Percentiles rank a stretch among this genome's conserved stretches.
Conservation (phyloP, 495 filamentous ascomycete genomes). For the Neohortaea acidophila region DNA sequence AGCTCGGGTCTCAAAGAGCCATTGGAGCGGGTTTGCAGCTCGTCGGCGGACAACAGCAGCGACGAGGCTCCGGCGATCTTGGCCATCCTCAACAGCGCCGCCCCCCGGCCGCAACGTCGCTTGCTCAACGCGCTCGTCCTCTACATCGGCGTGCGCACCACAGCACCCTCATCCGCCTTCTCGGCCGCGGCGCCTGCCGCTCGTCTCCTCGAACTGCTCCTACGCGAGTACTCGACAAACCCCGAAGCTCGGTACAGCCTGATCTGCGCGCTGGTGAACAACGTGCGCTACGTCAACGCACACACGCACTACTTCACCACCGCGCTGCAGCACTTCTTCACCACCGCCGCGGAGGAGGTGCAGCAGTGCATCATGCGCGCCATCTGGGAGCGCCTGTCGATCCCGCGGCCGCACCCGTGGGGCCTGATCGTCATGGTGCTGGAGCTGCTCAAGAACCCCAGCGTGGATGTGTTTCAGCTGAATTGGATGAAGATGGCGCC, state of each 20-base stretch:
- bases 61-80: slow-evolving; percentile 38
- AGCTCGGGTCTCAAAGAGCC: slow-evolving; percentile 50
- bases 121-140: slow-evolving; percentile 55
- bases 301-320: slow-evolving; percentile 90
- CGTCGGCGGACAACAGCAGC: slow-evolving; percentile 38
- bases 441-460: slow-evolving; percentile 81
- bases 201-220: slow-evolving; percentile 56
- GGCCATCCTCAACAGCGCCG: slow-evolving; percentile 39
- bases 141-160: slow-evolving; percentile 61
- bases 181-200: slow-evolving; percentile 54
- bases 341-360: slow-evolving; percentile 64
- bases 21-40: slow-evolving; percentile 49
- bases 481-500: slow-evolving; percentile 80
- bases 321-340: slow-evolving; percentile 75
- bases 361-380: slow-evolving; percentile 81
- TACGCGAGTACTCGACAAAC: slow-evolving; percentile 50
- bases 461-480: slow-evolving; percentile 78
- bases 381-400: slow-evolving; percentile 70
- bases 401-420: slow-evolving; percentile 92
- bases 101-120: slow-evolving; percentile 40
- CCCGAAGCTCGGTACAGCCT: slow-evolving; percentile 77
- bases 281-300: slow-evolving; percentile 77
- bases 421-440: slow-evolving; percentile 79
- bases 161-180: slow-evolving; percentile 48
- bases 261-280: slow-evolving; percentile 70